Evolutionary conservation across 23 red algal species (phyloP), one percentile per base, ranked within the genome.

Genomic region (Agarophyton chilense): DNA sequence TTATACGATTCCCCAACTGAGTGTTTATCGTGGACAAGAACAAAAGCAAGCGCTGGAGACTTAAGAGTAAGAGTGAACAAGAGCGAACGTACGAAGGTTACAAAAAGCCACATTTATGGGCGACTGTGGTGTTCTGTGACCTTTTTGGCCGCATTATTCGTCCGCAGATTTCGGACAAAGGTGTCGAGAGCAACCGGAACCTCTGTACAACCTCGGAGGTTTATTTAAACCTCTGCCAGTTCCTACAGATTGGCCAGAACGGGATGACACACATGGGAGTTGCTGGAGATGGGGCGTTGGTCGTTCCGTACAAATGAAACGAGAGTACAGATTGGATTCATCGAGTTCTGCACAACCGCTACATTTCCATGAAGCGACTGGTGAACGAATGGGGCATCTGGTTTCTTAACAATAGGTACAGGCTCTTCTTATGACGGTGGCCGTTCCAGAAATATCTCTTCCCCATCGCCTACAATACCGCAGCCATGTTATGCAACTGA

Each of bases 361-460:
- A 46, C 42, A 88, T 87, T 35, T 11, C 65, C 8, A 54, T 31
- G 47, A 36, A 87, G 34, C 53, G 65, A 8, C 54, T 75, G 49
- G 84, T 78, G 3, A 88, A 77, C 50, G 84, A 88, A 60, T 78
- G 84, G 84, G 72, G 84, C 18, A 88, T 77, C n/a, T 11, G 70
- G 70, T 78, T 52, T 40, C 33, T 88, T 44, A 88, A 88, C 49
- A 88, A 78, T 21, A 11, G 84, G 16, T 78, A 53, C 31, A 22
- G 82, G 10, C 33, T 87, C 6, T 87, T 87, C 28, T 64, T 87
- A 4, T 62, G 82, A 1, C n/a, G 44, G 10, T 83, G 78, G 56
- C 78, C 82, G 11, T 87, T 87, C 36, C 63, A 72, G 64, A 43
- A 58, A 42, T 16, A 74, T 42, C 49, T 87, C 2, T 72, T 87